Base-by-base conservation (phyloP, 2,329 filamentous ascomycete genomes). In the Sporothrix mexicana region DNA sequence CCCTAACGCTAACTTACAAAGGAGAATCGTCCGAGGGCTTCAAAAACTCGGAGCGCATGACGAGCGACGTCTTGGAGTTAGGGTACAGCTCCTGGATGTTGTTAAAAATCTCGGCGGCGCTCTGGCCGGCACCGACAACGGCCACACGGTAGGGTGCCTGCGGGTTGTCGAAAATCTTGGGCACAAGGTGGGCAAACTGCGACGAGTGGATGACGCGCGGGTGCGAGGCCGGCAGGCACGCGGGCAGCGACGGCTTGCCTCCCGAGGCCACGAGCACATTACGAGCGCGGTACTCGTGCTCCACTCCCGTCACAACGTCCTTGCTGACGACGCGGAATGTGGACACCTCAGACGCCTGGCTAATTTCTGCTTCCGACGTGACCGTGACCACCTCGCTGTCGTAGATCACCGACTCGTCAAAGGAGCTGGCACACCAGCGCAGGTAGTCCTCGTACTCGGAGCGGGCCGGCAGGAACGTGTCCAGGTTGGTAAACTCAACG, bases 361-460 rank as follows among this genome's bases (percentile, higher is more conserved):
- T n/a, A 7, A 20, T 17, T 12, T 80, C 77, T n/a, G 81, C 80
- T 55, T 82, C 79, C 53, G 89, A 86, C 0, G 92, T 91, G 20
- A 97, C 88, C 23, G 90, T 87, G 51, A 93, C 79, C 2, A 96
- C 95, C 80, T 97, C 92, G 77, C 91, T 90, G 74, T 88, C 88
- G 80, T 98, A 98, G 67, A 86, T 86, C 66, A 97, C 92, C 61
- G 90, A 81, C 61, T 87, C 84, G 59, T 92, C 88, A 79, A 98
- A 98, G 79, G 91, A 91, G 74, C 88, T 85, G 13, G 95, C 93
- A 80, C 94, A 97, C 95, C 95, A 98, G 74, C 92, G 88, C 82
- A 98, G 91, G 82, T 98, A 98, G 82, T 97, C 95, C 80, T 98
- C 95, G 79, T 97, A 98, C 83, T 98, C 95, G 74, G 92, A 85